These are phyloP conservation scores for Trifolium fragiferum DNA, from an alignment of 306 rosid species.

Conservation along the genomic window DNA sequence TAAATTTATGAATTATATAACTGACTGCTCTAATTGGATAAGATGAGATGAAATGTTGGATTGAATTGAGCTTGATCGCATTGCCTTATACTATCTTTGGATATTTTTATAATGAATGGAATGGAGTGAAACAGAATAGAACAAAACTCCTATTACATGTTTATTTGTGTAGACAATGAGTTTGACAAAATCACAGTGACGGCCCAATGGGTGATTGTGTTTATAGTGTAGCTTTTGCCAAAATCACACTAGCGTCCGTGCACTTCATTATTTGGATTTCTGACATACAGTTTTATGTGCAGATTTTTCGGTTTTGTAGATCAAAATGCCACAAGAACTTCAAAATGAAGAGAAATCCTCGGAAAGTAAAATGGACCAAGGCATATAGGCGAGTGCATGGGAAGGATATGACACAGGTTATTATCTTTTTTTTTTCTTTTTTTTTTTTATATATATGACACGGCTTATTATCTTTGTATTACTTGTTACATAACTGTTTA, in stretches of 20 bases:
- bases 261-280: constrained; percentile 1
- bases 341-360: constrained; percentile 96
- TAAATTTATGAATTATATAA: not conserved
- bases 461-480: constrained; percentile 6
- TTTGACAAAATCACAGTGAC: too few relatives aligned
- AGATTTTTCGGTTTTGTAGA: constrained; percentile 90
- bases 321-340: constrained; percentile 97
- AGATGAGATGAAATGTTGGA: constrained; percentile 4
- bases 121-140: not conserved
- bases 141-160: not conserved
- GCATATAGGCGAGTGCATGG: constrained; percentile 80
- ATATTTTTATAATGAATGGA: not conserved
- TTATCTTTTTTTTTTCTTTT: too few relatives aligned
- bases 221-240: not conserved
- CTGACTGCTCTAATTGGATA: not conserved
- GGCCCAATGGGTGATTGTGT: not conserved
- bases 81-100: not conserved
- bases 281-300: constrained; percentile 23
- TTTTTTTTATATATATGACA: too few relatives aligned
- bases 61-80: not conserved
- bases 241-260: not conserved
- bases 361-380: constrained; percentile 92
- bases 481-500: not conserved
- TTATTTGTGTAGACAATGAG: not conserved
- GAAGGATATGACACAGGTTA: constrained; percentile 94